Evolutionary conservation across 768 basidiomycete species (phyloP), one percentile per base, ranked within the genome.

Genomic region (Mycena alexandri): DNA sequence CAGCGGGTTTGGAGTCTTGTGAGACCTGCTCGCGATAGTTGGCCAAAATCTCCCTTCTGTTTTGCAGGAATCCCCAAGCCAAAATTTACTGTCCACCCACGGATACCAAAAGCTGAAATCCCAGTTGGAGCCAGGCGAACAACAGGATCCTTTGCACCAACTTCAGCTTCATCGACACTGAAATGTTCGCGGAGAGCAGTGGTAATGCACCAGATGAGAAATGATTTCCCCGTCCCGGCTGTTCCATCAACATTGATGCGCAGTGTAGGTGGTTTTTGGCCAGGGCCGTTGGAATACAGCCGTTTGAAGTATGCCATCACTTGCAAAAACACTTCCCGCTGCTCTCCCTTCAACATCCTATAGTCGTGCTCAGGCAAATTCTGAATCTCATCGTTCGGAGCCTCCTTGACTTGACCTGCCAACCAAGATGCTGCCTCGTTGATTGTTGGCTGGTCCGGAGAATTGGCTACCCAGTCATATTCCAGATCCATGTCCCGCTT

Each of bases 221-320:
- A 72, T 36, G 76, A 71, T 62, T 76, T 77, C 50, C 75, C 73
- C 51, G 73, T 74, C 17, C 76, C 76, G 24, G 75, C 74, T 25
- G 75, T 75, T n/a, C 73, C 75, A 70, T 77, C 76, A 19, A 77
- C 66, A 66, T 77, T 76, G 53, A 76, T 69, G 1, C 64, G 54
- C 8, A 72, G 44, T 9, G 68, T 63, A 17, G 50, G 33, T 22
- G 59, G 63, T 34, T 66, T n/a, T 2, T 11, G 34, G n/a, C 43
- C 43, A 44, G 43, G n/a, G 8, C 43, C 48, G 6, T 54, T 33
- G 19, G 38, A n/a, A 16, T 58, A n/a, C 24, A 71, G 9, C 17
- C 29, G 19, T 44, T 68, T 68, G 57, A 69, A 46, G n/a, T 65
- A 71, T 7, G 67, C 61, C 61, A 71, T 65, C 0, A 69, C 67